Percentiles rank a stretch among this genome's conserved stretches.
These are phyloP conservation scores for Bipolaris sorokiniana DNA, from an alignment of 2,329 filamentous ascomycete species.

Conservation along the genomic window DNA sequence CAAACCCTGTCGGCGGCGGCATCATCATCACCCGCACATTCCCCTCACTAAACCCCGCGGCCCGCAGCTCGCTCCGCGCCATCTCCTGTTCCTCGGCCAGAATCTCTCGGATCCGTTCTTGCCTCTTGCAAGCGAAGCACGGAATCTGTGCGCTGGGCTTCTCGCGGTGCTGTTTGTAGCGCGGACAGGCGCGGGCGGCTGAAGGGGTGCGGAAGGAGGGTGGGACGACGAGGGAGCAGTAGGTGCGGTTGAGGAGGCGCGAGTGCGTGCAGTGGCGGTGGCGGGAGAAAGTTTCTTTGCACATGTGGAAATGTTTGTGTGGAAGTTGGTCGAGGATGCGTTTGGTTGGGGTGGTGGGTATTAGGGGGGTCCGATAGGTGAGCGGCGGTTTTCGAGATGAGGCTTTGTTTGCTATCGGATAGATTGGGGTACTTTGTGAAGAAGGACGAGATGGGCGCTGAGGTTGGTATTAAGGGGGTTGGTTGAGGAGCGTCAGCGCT, in stretches of 20 bases:
- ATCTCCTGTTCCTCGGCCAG: background rate
- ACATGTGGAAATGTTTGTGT: background rate
- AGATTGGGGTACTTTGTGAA: too few relatives aligned
- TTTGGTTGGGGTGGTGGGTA: background rate
- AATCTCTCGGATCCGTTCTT: background rate
- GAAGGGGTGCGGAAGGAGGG: background rate
- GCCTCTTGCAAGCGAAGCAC: background rate
- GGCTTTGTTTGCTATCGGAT: too few relatives aligned
- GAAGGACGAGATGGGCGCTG: too few relatives aligned
- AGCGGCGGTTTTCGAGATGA: background rate
- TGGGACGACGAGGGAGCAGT: background rate
- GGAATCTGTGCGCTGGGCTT: background rate
- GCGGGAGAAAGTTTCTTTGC: background rate
- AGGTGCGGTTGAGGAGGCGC: background rate
- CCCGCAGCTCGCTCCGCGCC: background rate
- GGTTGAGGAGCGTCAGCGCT: background rate
- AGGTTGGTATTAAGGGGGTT: too few relatives aligned
- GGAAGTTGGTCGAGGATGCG: background rate
- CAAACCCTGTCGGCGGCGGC: too few relatives aligned
- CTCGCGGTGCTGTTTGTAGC: background rate
- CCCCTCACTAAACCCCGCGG: too few relatives aligned
- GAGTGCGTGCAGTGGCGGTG: background rate
- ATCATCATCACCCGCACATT: too few relatives aligned
- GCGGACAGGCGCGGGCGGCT: background rate
- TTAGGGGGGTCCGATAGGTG: background rate